A percentile compares a stretch with the other conserved stretches of the same genome.
Conservation (phyloP, 164 flowering plant genomes). For the Liquidambar formosana region DNA sequence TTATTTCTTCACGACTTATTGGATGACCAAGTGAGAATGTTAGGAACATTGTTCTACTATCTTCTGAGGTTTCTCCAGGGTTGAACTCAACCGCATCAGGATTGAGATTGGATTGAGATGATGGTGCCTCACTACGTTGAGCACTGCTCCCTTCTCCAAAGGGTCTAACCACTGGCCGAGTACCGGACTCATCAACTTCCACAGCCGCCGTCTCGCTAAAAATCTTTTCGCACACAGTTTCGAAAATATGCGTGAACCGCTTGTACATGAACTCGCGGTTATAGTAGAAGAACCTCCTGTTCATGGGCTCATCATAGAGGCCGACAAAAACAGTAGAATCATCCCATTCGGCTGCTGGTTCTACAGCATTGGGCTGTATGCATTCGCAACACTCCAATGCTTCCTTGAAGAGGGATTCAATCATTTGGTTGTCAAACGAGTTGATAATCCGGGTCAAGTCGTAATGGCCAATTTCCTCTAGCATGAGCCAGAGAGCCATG, state of each 20-base stretch:
- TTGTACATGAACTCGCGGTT: conserved; percentile 5
- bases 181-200: conserved; percentile 6
- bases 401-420: conserved; percentile 7
- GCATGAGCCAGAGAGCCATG: conserved; percentile 16
- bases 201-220: conserved; percentile 5
- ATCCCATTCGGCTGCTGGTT: neutral
- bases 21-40: conserved; percentile 20
- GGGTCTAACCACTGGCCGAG: neutral
- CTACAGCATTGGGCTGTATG: neutral
- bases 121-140: neutral
- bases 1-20: conserved; percentile 3
- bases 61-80: neutral
- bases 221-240: conserved; percentile 14
- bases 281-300: conserved; percentile 13
- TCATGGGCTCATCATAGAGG: conserved; percentile 7
- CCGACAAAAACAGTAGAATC: neutral
- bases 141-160: too few relatives aligned
- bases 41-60: conserved; percentile 7
- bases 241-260: conserved; percentile 7
- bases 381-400: conserved; percentile 8
- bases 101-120: neutral
- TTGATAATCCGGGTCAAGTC: conserved; percentile 10
- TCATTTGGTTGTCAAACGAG: neutral
- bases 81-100: neutral
- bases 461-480: conserved; percentile 16